Evolutionary conservation across 2,329 filamentous ascomycete genomes (phyloP), one percentile per base, ranked within the genome.

Genomic region (Leptosphaerulina australis): DNA sequence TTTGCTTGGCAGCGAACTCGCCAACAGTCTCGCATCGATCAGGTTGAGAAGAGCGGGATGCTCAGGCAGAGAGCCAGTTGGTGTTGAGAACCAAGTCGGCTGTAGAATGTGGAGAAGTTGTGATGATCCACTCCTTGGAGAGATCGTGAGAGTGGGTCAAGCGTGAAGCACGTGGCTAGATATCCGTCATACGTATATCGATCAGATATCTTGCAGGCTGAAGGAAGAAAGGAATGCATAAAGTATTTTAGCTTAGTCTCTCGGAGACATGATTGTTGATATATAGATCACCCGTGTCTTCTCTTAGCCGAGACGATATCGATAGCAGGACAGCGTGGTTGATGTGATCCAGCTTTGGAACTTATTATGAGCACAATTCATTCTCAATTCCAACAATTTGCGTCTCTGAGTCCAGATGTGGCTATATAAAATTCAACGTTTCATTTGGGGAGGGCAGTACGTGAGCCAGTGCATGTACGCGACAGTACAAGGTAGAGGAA

Each of bases 181-280:
- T 56, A 56, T 53, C 50, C 50, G 53, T 56, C 45, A 20, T n/a
- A 36, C 9, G 25, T 11, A 39, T 17, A 44, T 40, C 35, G 35
- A 50, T 44, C 39, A 26, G 11, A 40, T 29, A 50, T 44, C 47
- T 44, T 12, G 14, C 17, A 14, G 11, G 21, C 17, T 20, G 20
- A 9, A n/a, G 14, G 5, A n/a, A 12, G 5, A 17, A 36, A 30
- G 25, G 14, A 12, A 2, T 5, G 34, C 14, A 9, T 5, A 3
- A 30, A 30, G 12, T 14, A 15, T 15, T 25, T n/a, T n/a, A 6
- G 25, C 5, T 28, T 6, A 10, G 4, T 28, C n/a, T n/a, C n/a
- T n/a, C n/a, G n/a, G n/a, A n/a, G n/a, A n/a, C n/a, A n/a, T n/a
- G n/a, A n/a, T n/a, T n/a, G n/a, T n/a, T n/a, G n/a, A n/a, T n/a